A percentile compares a stretch with the other conserved stretches of the same genome.
Conservation (phyloP, 768 basidiomycete genomes). For the Pisolithus albus region DNA sequence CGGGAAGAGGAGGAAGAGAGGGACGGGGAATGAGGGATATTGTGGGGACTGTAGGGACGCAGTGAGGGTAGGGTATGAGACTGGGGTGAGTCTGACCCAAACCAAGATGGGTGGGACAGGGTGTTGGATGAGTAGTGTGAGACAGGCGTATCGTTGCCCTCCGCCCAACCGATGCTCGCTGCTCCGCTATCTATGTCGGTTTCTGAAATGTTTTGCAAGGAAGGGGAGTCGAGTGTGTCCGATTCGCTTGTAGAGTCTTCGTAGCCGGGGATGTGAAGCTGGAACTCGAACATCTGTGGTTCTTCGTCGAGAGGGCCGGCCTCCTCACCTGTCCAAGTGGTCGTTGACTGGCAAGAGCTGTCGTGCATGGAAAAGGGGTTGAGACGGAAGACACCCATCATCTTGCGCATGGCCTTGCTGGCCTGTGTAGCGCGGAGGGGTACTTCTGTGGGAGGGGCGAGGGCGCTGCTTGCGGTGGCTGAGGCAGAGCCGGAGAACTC, state of each 20-base stretch:
- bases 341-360: constrained; percentile 34
- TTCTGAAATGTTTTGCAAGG: constrained; percentile 5
- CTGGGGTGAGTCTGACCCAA: constrained; percentile 22
- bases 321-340: constrained; percentile 43
- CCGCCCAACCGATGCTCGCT: constrained; percentile 14
- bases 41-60: constrained; percentile 21
- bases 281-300: constrained; percentile 61
- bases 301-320: constrained; percentile 55
- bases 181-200: constrained; percentile 12
- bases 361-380: constrained; percentile 70
- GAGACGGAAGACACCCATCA: constrained; percentile 75
- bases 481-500: constrained; percentile 25
- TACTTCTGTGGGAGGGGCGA: constrained; percentile 56
- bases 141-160: constrained; percentile 11
- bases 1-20: constrained; percentile 21
- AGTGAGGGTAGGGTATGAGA: constrained; percentile 26
- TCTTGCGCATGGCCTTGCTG: constrained; percentile 56
- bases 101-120: constrained; percentile 20
- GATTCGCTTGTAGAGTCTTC: constrained; percentile 17
- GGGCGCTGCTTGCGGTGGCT: constrained; percentile 30
- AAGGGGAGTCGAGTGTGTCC: constrained; percentile 8
- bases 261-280: constrained; percentile 36
- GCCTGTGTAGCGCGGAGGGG: constrained; percentile 75
- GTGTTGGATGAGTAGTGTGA: constrained; percentile 14
- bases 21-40: constrained; percentile 22